Evolutionary conservation across 805 yeast species (phyloP).

Genomic region (Brettanomyces sp.): DNA sequence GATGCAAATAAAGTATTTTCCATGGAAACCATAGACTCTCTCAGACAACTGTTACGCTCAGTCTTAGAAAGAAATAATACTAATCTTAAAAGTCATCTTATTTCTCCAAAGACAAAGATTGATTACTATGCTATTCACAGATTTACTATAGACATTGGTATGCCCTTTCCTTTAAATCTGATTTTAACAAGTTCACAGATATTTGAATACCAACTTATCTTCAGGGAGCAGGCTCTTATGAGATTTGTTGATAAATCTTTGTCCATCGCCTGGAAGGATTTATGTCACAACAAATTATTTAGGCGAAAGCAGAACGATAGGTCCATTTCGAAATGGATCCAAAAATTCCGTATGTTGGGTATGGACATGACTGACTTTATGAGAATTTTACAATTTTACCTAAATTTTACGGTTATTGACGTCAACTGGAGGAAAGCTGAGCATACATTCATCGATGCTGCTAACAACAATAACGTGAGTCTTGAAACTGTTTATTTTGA

Average conservation of each 20-base stretch:
- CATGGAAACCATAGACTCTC: slow-evolving; percentile 32
- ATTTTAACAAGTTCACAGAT: slow-evolving; percentile 62
- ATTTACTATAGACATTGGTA: slow-evolving; percentile 43
- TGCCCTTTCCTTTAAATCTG: slow-evolving; percentile 84
- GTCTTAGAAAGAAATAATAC: slow-evolving; percentile 25
- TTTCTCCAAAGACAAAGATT: slow-evolving; percentile 21
- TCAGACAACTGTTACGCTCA: slow-evolving; percentile 35
- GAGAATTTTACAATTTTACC: slow-evolving; percentile 43
- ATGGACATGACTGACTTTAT: slow-evolving; percentile 48
- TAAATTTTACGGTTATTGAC: slow-evolving; percentile 52
- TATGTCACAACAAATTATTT: slow-evolving; percentile 62
- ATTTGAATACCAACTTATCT: slow-evolving; percentile 70
- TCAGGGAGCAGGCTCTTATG: slow-evolving; percentile 59
- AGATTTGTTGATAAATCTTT: slow-evolving; percentile 51
- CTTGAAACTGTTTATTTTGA: slow-evolving; percentile 35
- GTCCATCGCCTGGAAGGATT: slow-evolving; percentile 65
- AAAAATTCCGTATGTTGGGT: slow-evolving; percentile 46
- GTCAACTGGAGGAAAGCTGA: slow-evolving; percentile 38
- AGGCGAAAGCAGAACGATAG: slow-evolving; percentile 33
- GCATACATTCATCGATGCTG: slow-evolving; percentile 11
- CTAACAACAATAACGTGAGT: slow-evolving; percentile 9
- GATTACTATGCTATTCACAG: slow-evolving; percentile 39
- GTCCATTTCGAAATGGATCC: slow-evolving; percentile 43
- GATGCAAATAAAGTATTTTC: slow-evolving; percentile 44
- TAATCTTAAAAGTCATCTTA: slow-evolving; percentile 6